Base-by-base conservation (phyloP, 176 grass and related monocot species). In the Chrysopogon serrulatus region DNA sequence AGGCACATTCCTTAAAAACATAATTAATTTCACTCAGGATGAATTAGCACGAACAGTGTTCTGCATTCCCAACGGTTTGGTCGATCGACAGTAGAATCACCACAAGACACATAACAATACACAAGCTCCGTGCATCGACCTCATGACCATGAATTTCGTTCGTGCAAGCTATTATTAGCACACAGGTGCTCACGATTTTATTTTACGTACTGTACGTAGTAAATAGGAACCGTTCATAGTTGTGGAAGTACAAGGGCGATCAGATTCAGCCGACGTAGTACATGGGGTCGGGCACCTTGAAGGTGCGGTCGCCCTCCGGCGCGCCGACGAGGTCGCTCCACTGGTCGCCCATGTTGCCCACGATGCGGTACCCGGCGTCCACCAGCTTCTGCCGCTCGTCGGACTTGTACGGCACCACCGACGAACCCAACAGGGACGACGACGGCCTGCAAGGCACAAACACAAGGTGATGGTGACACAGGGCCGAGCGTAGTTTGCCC, bases 271-370 rank as follows among this genome's bases (percentile, higher is more conserved):
- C 77, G 62, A 93, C 41, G 30, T 78, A 87, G 85, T 93, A 93
- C 45, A 90, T 44, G 4, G 91, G 88, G 67, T 90, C 71, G 3
- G 91, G 91, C 34, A 79, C 72, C 76, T 85, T 90, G 81, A 90
- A 90, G 26, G 91, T 89, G 21, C 88, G 81, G 1, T 2, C 59
- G 6, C 75, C 85, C 88, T 89, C 86, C 0, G 81, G 72, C 23
- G 16, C 30, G 45, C 78, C 78, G 54, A 90, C 17, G 76, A 93
- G 27, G 39, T 90, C 91, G 72, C 85, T 88, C 91, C 88, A 93
- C 62, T 88, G 91, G 83, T 93, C 88, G 8, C 85, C 88, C 6
- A 85, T 79, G 78, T 77, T 88, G 19, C 82, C 91, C 1, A 84
- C 53, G 71, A 93, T 93, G 16, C 32, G 21, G 17, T 70, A 90